Base-by-base conservation (phyloP, 768 basidiomycete species). In the Suillus discolor region DNA sequence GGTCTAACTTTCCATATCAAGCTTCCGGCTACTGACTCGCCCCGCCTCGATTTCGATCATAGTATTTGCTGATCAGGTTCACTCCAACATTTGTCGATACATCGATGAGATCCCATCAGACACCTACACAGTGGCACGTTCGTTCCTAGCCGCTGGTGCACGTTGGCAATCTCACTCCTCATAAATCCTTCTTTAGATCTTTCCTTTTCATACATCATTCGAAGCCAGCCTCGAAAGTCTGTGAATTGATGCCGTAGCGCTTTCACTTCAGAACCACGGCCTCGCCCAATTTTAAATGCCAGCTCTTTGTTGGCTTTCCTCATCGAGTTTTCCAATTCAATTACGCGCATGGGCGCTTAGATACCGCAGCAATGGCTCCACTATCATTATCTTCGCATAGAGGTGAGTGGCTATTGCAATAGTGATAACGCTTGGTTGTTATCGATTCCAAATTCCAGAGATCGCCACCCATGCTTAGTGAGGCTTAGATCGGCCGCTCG, bases 141-240 rank as follows among this genome's bases (percentile, higher is more conserved):
- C 12, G 25, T 60, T 41, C 57, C 25, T 41, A 11, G 15, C 7
- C 23, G 15, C 57, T 23, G 57, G 18, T 20, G 39, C 25, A 60
- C 41, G 59, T 60, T 42, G 59, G 31, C 57, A 41, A 28, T 59
- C 23, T 9, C 23, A 11, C 51, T 53, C 49, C 49, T 6, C 6
- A 25, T 16, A 15, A 25, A 4, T 18, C 23, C 25, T 41, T 59
- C 39, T 59, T 41, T 59, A 28, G 25, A 44, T 6, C 12, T 18
- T 20, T 23, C 39, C 8, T 57, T 59, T 60, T 60, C 59, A 60
- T 60, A 60, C 59, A 60, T 60, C 59, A 60, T 60, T 60, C 39
- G 41, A 60, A 60, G 59, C 12, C 31, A 18, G 18, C 15, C 13
- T 1, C 7, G 3, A 31, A 20, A 2, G 20, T 54, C 57, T 57